Conservation (phyloP, 164 flowering plant species). For the Platanus orientalis region DNA sequence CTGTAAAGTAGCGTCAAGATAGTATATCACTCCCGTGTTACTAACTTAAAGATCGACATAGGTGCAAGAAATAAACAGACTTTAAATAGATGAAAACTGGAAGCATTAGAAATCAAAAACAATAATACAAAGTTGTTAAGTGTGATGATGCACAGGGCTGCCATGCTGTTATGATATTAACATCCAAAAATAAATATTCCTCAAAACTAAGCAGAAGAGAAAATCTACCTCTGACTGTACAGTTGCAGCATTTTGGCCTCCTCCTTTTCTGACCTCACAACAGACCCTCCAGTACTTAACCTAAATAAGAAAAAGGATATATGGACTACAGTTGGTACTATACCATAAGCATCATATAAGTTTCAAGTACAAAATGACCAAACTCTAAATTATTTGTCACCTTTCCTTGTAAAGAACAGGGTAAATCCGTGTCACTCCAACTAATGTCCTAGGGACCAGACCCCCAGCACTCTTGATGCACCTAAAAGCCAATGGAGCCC, state of each 20-base stretch:
- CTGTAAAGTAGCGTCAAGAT: no score
- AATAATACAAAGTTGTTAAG: not conserved
- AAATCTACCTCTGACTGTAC: slow-evolving; percentile 63
- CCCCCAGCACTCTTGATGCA: slow-evolving; percentile 87
- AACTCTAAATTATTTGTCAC: slow-evolving; percentile 24
- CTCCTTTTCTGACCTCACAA: slow-evolving; percentile 82
- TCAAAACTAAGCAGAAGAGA: not conserved
- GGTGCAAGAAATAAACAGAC: not conserved
- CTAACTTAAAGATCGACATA: not conserved
- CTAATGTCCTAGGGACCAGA: slow-evolving; percentile 64
- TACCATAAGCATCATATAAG: not conserved
- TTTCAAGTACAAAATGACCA: not conserved
- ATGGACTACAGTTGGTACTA: slow-evolving; percentile 3
- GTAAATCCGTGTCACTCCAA: slow-evolving; percentile 74
- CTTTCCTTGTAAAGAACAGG: slow-evolving; percentile 89
- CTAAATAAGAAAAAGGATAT: slow-evolving; percentile 28
- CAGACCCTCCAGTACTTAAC: slow-evolving; percentile 48
- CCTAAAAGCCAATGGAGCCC: slow-evolving; percentile 77
- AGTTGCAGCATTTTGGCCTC: slow-evolving; percentile 53
- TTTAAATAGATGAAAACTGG: not conserved
- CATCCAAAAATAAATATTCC: not conserved
- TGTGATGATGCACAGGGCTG: not conserved
- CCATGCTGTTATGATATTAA: not conserved
- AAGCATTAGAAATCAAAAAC: not conserved
- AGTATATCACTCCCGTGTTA: no score